Base-by-base conservation (phyloP, 1,284 basidiomycete species). In the Exobasidium cylindrosporum region DNA sequence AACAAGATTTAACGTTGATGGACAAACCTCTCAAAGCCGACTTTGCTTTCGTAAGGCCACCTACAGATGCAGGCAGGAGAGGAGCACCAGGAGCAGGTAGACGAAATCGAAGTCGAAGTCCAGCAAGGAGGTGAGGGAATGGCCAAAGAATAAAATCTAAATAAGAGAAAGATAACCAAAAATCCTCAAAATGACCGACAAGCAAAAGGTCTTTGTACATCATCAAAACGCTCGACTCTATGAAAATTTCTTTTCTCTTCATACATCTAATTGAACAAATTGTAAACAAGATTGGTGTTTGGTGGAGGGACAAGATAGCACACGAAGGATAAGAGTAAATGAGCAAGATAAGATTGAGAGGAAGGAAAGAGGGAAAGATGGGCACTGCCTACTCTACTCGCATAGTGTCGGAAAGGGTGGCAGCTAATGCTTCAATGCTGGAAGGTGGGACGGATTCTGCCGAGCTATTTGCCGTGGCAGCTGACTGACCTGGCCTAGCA, bases 41-140 rank as follows among this genome's bases (percentile, higher is more conserved):
- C 78, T 98, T 93, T 81, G 94, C 91, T 0, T 98, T 98, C 77
- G 89, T 97, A 35, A 86, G 92, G 47, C 91, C 92, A 26, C 91
- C 92, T 49, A 87, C 89, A 13, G 21, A 45, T 32, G 13, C 29
- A 23, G 35, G 10, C 7, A 40, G 35, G 35, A 40, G 35, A 40
- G 35, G 35, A 7, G 35, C 35, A 40, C 35, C 35, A 40, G 35
- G 35, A 40, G 35, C 35, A 17, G 32, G 21, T 14, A 35, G 3
- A 4, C 29, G 53, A 55, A 14, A 55, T 23, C 14, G 53, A 55
- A 55, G 53, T 55, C n/a, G 53, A 44, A 55, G 53, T 28, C 53
- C 53, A 24, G 53, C 14, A 14, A 21, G 53, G 29, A n/a, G 53
- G 40, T 55, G 32, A n/a, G n/a, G 21, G 14, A 21, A 6, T 21